Evolutionary conservation across 1,284 basidiomycete genomes (phyloP), one percentile per base, ranked within the genome.

Genomic region (Cryptococcus sp.): DNA sequence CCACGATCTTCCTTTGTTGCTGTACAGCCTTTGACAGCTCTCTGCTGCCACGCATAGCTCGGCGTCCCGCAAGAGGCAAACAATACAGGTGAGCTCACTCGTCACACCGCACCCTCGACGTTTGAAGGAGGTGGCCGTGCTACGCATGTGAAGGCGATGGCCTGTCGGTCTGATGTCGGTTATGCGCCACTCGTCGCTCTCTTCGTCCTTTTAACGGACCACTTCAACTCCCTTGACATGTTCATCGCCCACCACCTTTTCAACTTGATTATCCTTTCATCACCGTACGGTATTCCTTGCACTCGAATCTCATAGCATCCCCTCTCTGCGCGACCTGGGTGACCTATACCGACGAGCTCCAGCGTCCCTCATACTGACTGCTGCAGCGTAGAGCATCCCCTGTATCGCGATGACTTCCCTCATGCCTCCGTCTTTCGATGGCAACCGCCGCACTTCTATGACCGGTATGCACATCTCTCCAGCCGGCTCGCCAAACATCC

Each of bases 51-150:
- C 54, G 35, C 61, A 38, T 47, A 16, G 11, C 46, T 17, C 13
- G 25, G 51, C 47, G 48, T 22, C 47, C 31, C 11, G 51, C 20
- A 42, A 19, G 25, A 55, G 13, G 46, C 53, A 40, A n/a, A 22
- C 54, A 40, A 13, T 35, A 23, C 47, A 25, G 25, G 66, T 68
- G 35, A 57, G 66, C 63, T 50, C 44, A 52, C 40, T 45, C 40
- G 35, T 31, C 23, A 27, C 44, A 41, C 39, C 38, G 11, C 49
- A 16, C 38, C 20, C 39, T 47, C 31, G 25, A 20, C 49, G 55
- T 66, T 52, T 48, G 61, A 67, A 66, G 64, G 67, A 56, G 66
- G 66, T 65, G 66, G 60, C 63, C 44, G 56, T 56, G 61, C 59
- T 54, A 31, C 38, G 38, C 40, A 42, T n/a, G 46, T 27, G 39